Evolutionary conservation across 306 rosid genomes (phyloP).

Genomic region (Acacia melanoxylon): DNA sequence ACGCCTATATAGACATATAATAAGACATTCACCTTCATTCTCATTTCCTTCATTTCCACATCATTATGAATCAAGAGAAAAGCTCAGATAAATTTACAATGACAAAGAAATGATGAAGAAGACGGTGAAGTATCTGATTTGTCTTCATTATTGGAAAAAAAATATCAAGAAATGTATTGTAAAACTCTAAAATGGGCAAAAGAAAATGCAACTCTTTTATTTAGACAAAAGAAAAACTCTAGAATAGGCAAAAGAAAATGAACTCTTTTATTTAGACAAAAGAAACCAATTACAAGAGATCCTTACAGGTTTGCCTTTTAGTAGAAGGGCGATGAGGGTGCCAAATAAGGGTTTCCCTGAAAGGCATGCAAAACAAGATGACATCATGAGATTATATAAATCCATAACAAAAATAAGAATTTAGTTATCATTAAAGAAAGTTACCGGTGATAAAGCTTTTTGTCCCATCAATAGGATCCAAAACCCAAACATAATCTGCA

Average conservation of each 20-base stretch:
- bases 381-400: background rate
- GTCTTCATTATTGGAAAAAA: slow-evolving; percentile 10
- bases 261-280: background rate
- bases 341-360: slow-evolving; percentile 96
- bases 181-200: background rate
- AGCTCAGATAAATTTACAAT: background rate
- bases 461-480: slow-evolving; percentile 96
- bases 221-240: slow-evolving; percentile 10
- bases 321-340: slow-evolving; percentile 82
- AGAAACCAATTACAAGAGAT: slow-evolving; percentile 25
- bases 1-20: background rate
- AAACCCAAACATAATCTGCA: slow-evolving; percentile 91
- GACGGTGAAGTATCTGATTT: background rate
- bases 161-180: background rate
- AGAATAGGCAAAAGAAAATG: background rate
- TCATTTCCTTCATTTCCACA: background rate
- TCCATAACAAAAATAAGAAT: background rate
- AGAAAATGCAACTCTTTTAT: background rate
- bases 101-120: slow-evolving; percentile 1
- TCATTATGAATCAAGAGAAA: background rate
- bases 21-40: background rate
- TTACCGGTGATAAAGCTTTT: slow-evolving; percentile 94
- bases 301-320: slow-evolving; percentile 74
- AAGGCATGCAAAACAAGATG: slow-evolving; percentile 26
- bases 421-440: background rate